Conservation (phyloP, 176 grass and related monocot species). For the Saccharum spontaneum region DNA sequence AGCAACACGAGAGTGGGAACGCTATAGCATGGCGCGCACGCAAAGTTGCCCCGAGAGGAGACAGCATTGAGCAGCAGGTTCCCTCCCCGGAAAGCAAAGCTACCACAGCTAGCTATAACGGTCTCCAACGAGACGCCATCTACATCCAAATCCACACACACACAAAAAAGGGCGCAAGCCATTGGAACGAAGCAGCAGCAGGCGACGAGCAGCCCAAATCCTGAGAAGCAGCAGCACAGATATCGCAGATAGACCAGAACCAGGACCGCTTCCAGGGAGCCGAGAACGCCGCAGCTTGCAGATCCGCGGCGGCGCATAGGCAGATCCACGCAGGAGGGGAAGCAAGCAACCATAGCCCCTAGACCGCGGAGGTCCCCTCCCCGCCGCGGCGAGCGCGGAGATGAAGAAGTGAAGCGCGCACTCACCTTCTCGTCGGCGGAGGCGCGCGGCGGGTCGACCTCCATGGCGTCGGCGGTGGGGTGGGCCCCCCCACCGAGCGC, state of each 20-base stretch:
- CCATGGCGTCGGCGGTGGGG: constrained; percentile 31
- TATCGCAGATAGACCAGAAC: neutral
- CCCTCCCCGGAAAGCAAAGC: neutral
- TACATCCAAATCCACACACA: neutral
- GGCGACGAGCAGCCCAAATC: neutral
- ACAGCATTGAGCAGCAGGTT: neutral
- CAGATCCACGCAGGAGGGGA: neutral
- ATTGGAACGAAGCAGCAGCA: neutral
- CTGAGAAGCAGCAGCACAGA: neutral
- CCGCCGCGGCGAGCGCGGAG: neutral
- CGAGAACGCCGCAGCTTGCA: neutral
- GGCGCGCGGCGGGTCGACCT: constrained; percentile 41
- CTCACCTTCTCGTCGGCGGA: constrained; percentile 40
- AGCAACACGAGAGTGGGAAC: neutral
- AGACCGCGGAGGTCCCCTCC: neutral
- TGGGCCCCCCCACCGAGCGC: neutral
- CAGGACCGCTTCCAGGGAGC: neutral
- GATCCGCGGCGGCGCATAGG: constrained; percentile 1
- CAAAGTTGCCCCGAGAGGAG: constrained; percentile 7
- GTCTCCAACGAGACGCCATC: neutral
- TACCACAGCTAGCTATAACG: neutral
- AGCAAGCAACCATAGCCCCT: neutral
- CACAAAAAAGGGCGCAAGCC: neutral
- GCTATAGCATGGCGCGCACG: constrained; percentile 20
- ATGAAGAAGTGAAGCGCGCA: neutral